These are phyloP conservation scores for Protomyces arabidopsidicola DNA, from an alignment of 1,139 yeast genomes.

Conservation along the genomic window DNA sequence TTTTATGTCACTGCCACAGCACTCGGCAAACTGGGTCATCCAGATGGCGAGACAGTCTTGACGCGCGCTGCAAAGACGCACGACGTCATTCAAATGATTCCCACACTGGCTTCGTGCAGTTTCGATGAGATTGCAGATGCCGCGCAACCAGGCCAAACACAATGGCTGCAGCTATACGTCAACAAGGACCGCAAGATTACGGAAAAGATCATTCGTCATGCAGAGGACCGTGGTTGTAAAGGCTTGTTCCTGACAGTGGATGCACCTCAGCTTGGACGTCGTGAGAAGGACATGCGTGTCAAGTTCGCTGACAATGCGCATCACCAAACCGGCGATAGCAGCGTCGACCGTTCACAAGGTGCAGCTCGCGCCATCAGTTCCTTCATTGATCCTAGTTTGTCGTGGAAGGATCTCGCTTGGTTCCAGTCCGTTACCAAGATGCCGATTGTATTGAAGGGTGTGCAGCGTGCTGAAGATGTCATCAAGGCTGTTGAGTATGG, in stretches of 20 bases:
- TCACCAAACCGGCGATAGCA: conserved; percentile 43
- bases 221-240: conserved; percentile 68
- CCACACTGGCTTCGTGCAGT: conserved; percentile 53
- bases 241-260: conserved; percentile 86
- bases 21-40: conserved; percentile 53
- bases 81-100: conserved; percentile 54
- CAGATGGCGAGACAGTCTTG: conserved; percentile 52
- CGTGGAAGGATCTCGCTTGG: conserved; percentile 62
- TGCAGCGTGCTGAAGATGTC: conserved; percentile 52
- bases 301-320: conserved; percentile 55
- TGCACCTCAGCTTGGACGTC: conserved; percentile 90
- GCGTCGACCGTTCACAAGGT: conserved; percentile 67
- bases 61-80: conserved; percentile 50
- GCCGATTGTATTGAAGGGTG: conserved; percentile 58
- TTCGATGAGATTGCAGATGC: conserved; percentile 55
- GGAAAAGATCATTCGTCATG: conserved; percentile 57
- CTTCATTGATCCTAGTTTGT: conserved; percentile 75
- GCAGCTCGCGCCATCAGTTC: conserved; percentile 82
- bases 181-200: conserved; percentile 65
- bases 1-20: conserved; percentile 59
- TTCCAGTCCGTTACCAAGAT: conserved; percentile 54
- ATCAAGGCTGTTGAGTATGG: conserved; percentile 47
- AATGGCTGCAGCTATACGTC: conserved; percentile 90
- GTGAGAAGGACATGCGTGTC: conserved; percentile 62
- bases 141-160: conserved; percentile 52